A percentile compares a stretch with the other conserved stretches of the same genome.
phyloP scores from a whole-genome alignment of 2,329 filamentous ascomycete species.

The Pseudophaeomoniella oleicola region DNA sequence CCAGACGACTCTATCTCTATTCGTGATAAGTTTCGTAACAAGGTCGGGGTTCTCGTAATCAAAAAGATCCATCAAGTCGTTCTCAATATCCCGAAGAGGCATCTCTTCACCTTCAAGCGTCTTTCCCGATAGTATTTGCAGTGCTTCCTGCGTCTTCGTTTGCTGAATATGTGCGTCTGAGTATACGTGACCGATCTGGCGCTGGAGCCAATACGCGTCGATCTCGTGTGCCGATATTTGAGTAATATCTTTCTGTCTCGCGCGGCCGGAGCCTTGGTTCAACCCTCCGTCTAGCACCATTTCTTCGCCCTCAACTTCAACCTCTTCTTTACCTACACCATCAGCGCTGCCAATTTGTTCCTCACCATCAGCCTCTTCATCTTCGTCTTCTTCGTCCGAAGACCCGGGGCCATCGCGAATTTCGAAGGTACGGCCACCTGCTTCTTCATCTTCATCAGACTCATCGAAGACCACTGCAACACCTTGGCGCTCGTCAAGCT shows the following conservation, averaged over 20 bases:
- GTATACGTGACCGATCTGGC: slow-evolving; percentile 79
- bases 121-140: slow-evolving; percentile 68
- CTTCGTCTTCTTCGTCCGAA: slow-evolving; percentile 57
- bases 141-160: slow-evolving; percentile 74
- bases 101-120: slow-evolving; percentile 65
- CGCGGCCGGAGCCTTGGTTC: slow-evolving; percentile 29
- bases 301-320: slow-evolving; percentile 50
- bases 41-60: slow-evolving; percentile 93
- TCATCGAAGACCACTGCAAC: slow-evolving; percentile 96
- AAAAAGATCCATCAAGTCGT: slow-evolving; percentile 95
- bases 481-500: slow-evolving; percentile 87
- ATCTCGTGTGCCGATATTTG: slow-evolving; percentile 74
- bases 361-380: slow-evolving; percentile 35
- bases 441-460: slow-evolving; percentile 73
- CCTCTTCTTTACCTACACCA: slow-evolving; percentile 34
- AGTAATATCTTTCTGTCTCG: slow-evolving; percentile 35
- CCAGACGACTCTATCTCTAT: slow-evolving; percentile 91
- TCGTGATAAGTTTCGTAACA: slow-evolving; percentile 79
- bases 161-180: slow-evolving; percentile 85
- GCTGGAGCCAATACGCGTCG: slow-evolving; percentile 92
- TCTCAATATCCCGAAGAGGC: slow-evolving; percentile 82
- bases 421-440: slow-evolving; percentile 66
- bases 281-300: slow-evolving; percentile 67
- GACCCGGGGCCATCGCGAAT: slow-evolving; percentile 69
- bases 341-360: slow-evolving; percentile 28